Percentiles rank a stretch among this genome's conserved stretches.
These are phyloP conservation scores for Wolfiporia cocos DNA, from an alignment of 1,284 basidiomycete species.

Conservation along the genomic window DNA sequence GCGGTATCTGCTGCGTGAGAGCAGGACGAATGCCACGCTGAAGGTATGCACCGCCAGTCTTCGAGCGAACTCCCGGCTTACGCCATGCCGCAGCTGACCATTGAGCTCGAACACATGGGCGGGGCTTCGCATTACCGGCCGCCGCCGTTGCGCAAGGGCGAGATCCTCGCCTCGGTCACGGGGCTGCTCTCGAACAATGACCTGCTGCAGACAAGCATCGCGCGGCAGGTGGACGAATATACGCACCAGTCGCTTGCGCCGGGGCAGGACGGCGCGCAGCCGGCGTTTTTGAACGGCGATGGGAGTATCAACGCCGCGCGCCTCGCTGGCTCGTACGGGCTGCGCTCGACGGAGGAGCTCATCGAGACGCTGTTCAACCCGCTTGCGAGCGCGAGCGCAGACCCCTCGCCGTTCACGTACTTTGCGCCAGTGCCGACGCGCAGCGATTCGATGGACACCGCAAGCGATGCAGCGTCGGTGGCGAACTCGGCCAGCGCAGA, in stretches of 20 bases:
- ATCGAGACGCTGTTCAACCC: slow-evolving; percentile 79
- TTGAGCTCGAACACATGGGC: slow-evolving; percentile 52
- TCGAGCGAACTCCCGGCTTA: neutral
- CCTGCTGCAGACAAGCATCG: slow-evolving; percentile 40
- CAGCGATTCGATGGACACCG: slow-evolving; percentile 1
- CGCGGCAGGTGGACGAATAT: slow-evolving; percentile 43
- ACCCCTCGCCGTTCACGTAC: slow-evolving; percentile 55
- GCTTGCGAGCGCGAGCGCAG: slow-evolving; percentile 35
- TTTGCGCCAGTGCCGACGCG: slow-evolving; percentile 24
- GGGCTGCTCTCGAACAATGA: slow-evolving; percentile 52
- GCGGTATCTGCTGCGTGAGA: slow-evolving; percentile 66
- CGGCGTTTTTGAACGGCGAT: slow-evolving; percentile 9
- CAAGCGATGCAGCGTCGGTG: slow-evolving; percentile 7
- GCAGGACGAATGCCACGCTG: slow-evolving; percentile 75
- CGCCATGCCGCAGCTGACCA: slow-evolving; percentile 42
- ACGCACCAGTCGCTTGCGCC: slow-evolving; percentile 14
- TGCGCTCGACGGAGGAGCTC: slow-evolving; percentile 58
- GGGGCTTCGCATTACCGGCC: slow-evolving; percentile 56
- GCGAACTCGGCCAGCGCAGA: slow-evolving; percentile 7
- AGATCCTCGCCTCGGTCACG: slow-evolving; percentile 62
- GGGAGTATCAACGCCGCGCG: slow-evolving; percentile 36
- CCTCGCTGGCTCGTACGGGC: slow-evolving; percentile 46
- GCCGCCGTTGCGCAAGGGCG: slow-evolving; percentile 62
- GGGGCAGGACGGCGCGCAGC: neutral
- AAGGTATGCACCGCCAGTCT: slow-evolving; percentile 34